These are phyloP conservation scores for Trichoderma brevicompactum DNA, from an alignment of 2,329 filamentous ascomycete species.

Conservation along the genomic window DNA sequence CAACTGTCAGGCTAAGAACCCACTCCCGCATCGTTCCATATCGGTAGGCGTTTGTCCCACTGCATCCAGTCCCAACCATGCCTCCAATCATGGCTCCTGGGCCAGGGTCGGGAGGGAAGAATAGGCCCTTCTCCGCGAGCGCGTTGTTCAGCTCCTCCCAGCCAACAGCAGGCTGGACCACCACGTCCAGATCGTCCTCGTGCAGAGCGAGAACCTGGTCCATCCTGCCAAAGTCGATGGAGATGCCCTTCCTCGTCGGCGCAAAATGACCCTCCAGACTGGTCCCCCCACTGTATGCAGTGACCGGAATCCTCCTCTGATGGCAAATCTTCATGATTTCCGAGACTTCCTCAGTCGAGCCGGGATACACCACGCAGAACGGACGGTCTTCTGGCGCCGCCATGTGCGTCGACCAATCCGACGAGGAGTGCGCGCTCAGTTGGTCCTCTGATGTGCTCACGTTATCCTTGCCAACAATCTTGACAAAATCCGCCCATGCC, in stretches of 20 bases:
- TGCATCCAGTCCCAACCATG: constrained; percentile 75
- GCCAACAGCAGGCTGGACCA: constrained; percentile 79
- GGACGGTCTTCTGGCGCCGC: constrained; percentile 54
- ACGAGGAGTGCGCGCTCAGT: constrained; percentile 60
- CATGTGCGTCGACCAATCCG: constrained; percentile 66
- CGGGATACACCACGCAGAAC: constrained; percentile 77
- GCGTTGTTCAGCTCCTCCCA: constrained; percentile 87
- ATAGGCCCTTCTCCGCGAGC: constrained; percentile 72
- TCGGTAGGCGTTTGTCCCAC: constrained; percentile 86
- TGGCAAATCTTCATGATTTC: constrained; percentile 89
- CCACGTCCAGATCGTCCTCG: constrained; percentile 75
- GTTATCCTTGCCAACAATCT: constrained; percentile 66
- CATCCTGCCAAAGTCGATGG: constrained; percentile 86
- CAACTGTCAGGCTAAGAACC: constrained; percentile 85
- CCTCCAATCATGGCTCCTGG: constrained; percentile 92
- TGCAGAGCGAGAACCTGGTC: constrained; percentile 77
- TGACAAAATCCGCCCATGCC: constrained; percentile 70
- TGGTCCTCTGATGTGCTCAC: constrained; percentile 64
- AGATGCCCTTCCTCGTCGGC: constrained; percentile 80
- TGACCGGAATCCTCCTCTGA: constrained; percentile 77
- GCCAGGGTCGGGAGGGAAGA: constrained; percentile 91
- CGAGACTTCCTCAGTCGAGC: constrained; percentile 80
- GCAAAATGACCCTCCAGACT: constrained; percentile 89
- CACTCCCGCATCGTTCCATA: constrained; percentile 96
- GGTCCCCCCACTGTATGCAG: constrained; percentile 84